These are phyloP conservation scores for Russula sp. DNA, from an alignment of 768 basidiomycete genomes.

Conservation along the genomic window DNA sequence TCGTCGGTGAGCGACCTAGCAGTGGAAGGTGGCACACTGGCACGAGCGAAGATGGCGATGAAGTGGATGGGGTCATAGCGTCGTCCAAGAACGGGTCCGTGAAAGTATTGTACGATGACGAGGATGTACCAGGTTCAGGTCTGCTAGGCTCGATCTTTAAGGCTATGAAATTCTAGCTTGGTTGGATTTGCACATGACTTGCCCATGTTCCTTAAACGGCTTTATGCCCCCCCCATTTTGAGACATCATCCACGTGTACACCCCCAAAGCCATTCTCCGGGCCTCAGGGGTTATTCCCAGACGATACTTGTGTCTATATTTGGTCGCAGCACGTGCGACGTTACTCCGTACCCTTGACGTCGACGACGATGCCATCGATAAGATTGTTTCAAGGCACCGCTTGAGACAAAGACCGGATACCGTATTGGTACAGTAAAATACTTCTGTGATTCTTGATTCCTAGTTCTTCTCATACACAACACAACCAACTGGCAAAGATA, in stretches of 20 bases:
- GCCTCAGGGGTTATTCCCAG: too few relatives aligned
- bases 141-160: constrained; percentile 6
- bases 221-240: background rate
- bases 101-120: constrained; percentile 14
- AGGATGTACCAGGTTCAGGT: background rate
- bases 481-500: background rate
- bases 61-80: constrained; percentile 8
- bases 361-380: constrained; percentile 12
- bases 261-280: too few relatives aligned
- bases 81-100: constrained; percentile 15
- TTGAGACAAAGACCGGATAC: background rate
- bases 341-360: constrained; percentile 3
- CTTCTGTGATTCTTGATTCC: background rate
- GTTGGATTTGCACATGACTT: background rate
- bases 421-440: constrained; percentile 9
- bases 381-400: background rate
- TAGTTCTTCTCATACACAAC: constrained; percentile 10
- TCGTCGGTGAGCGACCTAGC: constrained; percentile 16
- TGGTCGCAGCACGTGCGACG: background rate
- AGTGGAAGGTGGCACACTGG: constrained; percentile 10
- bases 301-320: background rate
- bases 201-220: background rate
- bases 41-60: constrained; percentile 5
- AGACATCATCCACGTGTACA: too few relatives aligned
- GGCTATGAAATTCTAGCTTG: constrained; percentile 8